Conservation (phyloP, 192 early-diverging fungal species). For the Backusella morwellensis region DNA sequence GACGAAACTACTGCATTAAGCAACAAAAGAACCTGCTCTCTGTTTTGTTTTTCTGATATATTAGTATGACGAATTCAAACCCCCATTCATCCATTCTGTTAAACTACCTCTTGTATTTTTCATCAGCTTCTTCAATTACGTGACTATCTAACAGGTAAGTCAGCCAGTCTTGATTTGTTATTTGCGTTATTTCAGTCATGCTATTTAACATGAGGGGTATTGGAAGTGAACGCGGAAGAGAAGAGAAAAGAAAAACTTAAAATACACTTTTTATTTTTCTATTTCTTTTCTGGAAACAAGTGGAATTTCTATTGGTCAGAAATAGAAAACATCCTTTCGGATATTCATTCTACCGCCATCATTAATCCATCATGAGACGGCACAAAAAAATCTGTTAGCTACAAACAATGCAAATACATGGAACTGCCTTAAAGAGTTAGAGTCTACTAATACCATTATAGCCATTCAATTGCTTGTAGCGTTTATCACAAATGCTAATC, state of each 20-base stretch:
- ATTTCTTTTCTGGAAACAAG: neutral
- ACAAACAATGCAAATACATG: too few species aligned
- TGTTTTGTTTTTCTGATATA: neutral
- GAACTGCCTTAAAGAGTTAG: too few species aligned
- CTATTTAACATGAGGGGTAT: neutral
- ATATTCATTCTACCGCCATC: too few species aligned
- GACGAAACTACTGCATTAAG: neutral
- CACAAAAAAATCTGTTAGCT: too few species aligned
- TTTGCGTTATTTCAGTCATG: neutral
- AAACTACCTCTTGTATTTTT: neutral
- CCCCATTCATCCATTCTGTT: neutral
- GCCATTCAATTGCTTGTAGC: too few species aligned
- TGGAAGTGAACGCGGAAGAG: neutral
- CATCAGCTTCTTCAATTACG: neutral
- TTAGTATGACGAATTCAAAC: neutral
- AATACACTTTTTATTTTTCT: neutral
- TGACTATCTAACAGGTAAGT: neutral
- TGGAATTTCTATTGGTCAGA: neutral
- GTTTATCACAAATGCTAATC: too few species aligned
- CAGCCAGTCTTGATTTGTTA: neutral
- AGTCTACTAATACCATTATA: too few species aligned
- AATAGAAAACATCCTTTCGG: neutral
- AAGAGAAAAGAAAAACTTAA: neutral
- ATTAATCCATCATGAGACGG: too few species aligned
- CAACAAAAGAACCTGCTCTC: neutral